Evolutionary conservation across 169 alveolate genomes (phyloP).

Genomic region (Plasmodium coatneyi): DNA sequence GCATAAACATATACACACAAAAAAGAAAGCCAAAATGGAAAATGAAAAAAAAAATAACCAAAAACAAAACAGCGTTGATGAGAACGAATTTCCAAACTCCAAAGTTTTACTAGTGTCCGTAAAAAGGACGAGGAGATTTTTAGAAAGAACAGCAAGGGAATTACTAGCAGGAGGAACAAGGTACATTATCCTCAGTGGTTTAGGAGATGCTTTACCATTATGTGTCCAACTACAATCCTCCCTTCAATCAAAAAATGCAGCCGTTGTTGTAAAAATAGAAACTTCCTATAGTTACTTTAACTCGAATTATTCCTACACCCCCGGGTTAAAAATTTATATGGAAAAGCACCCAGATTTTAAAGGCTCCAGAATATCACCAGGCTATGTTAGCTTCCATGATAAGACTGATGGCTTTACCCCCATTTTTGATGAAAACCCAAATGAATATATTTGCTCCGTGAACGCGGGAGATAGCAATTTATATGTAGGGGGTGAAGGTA

Average conservation of each 20-base stretch:
- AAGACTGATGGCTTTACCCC: slow-evolving; percentile 62
- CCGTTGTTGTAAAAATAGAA: slow-evolving; percentile 80
- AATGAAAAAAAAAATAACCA: slow-evolving; percentile 55
- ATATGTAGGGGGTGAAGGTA: slow-evolving; percentile 76
- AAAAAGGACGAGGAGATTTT: slow-evolving; percentile 84
- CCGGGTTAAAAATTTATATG: slow-evolving; percentile 86
- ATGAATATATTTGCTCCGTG: slow-evolving; percentile 76
- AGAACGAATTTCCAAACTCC: slow-evolving; percentile 84
- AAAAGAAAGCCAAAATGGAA: slow-evolving; percentile 30
- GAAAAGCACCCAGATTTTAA: slow-evolving; percentile 87
- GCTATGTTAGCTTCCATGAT: slow-evolving; percentile 79
- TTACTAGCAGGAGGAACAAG: slow-evolving; percentile 89
- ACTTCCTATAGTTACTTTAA: slow-evolving; percentile 76
- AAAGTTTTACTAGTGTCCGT: slow-evolving; percentile 84
- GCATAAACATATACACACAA: not conserved
- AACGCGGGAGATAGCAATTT: slow-evolving; percentile 79
- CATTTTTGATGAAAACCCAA: slow-evolving; percentile 75
- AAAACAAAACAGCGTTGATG: slow-evolving; percentile 59
- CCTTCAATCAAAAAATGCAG: slow-evolving; percentile 81
- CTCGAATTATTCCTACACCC: slow-evolving; percentile 79
- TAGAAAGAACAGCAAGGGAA: slow-evolving; percentile 88
- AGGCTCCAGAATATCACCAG: slow-evolving; percentile 88
- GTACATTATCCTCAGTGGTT: slow-evolving; percentile 84
- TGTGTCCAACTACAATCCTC: slow-evolving; percentile 83
- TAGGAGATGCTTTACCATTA: slow-evolving; percentile 88